These are phyloP conservation scores for Neofusicoccum ribis DNA, from an alignment of 2,329 filamentous ascomycete genomes.

Conservation along the genomic window DNA sequence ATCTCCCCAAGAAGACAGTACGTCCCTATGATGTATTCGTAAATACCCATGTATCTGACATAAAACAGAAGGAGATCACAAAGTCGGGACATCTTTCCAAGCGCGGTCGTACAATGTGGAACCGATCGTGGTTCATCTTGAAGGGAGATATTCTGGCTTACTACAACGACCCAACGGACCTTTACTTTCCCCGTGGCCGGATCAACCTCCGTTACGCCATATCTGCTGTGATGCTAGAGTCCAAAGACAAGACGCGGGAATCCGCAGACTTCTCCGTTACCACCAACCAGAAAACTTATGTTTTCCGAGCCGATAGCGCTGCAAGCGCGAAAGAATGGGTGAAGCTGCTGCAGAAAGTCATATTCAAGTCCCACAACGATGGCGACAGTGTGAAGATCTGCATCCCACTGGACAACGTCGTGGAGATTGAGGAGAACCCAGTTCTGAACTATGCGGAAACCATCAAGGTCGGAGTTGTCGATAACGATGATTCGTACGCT, in stretches of 20 bases:
- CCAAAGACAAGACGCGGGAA: conserved; percentile 69
- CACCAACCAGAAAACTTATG: conserved; percentile 79
- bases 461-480: conserved; percentile 87
- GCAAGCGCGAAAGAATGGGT: conserved; percentile 96
- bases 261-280: conserved; percentile 75
- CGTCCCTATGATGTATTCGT: conserved; percentile 32
- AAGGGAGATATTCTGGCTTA: conserved; percentile 93
- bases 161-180: conserved; percentile 76
- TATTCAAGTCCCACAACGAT: conserved; percentile 93
- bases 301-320: conserved; percentile 85
- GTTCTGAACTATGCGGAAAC: conserved; percentile 92
- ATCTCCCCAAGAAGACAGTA: conserved; percentile 89
- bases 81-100: conserved; percentile 91
- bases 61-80: conserved; percentile 50
- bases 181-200: conserved; percentile 89
- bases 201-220: conserved; percentile 92
- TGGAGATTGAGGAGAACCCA: conserved; percentile 89
- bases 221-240: conserved; percentile 73
- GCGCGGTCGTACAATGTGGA: conserved; percentile 85
- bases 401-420: conserved; percentile 80
- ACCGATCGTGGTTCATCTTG: conserved; percentile 88
- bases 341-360: conserved; percentile 87
- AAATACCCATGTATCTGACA: conserved; percentile 23
- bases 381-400: conserved; percentile 97
- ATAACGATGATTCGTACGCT: conserved; percentile 90